Percentiles rank a stretch among this genome's conserved stretches.
Conservation (phyloP, 2,329 filamentous ascomycete genomes). For the Aspergillus sp. region DNA sequence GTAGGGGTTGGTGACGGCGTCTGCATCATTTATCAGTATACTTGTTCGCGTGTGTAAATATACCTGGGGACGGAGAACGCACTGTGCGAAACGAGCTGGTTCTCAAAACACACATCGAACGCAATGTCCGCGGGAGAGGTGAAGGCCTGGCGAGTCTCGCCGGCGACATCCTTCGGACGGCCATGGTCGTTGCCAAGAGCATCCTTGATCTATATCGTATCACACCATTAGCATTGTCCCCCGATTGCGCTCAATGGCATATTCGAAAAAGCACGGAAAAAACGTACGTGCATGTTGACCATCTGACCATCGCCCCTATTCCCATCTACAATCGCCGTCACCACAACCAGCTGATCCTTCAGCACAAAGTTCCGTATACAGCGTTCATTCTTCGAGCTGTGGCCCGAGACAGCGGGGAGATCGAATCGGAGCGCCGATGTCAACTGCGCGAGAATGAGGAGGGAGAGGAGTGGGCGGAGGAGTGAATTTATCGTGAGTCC, state of each 20-base stretch:
- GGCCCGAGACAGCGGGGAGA: conserved; percentile 61
- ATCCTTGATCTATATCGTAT: conserved; percentile 69
- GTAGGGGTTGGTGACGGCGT: conserved; percentile 43
- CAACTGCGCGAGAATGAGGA: conserved; percentile 31
- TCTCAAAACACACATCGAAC: conserved; percentile 96
- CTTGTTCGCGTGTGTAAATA: not conserved
- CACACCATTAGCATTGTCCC: not conserved
- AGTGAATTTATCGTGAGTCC: conserved; percentile 24
- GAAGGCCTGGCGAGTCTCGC: conserved; percentile 89
- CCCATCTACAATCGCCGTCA: conserved; percentile 84
- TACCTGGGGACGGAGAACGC: conserved; percentile 28
- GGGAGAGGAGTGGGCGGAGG: conserved; percentile 14
- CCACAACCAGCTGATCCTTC: conserved; percentile 87
- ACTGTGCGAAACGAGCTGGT: conserved; percentile 62
- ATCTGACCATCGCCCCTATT: conserved; percentile 82
- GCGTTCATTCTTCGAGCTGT: conserved; percentile 62
- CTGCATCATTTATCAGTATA: conserved; percentile 13
- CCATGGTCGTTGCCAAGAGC: conserved; percentile 94
- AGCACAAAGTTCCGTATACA: conserved; percentile 96
- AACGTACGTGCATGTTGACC: conserved; percentile 81
- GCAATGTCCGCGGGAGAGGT: conserved; percentile 85
- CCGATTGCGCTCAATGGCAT: not conserved
- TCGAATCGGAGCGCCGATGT: conserved; percentile 83
- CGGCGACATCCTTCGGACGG: conserved; percentile 79
- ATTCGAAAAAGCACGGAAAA: not conserved